phyloP scores from a whole-genome alignment of 495 filamentous ascomycete species.

The Neurospora discreta region DNA sequence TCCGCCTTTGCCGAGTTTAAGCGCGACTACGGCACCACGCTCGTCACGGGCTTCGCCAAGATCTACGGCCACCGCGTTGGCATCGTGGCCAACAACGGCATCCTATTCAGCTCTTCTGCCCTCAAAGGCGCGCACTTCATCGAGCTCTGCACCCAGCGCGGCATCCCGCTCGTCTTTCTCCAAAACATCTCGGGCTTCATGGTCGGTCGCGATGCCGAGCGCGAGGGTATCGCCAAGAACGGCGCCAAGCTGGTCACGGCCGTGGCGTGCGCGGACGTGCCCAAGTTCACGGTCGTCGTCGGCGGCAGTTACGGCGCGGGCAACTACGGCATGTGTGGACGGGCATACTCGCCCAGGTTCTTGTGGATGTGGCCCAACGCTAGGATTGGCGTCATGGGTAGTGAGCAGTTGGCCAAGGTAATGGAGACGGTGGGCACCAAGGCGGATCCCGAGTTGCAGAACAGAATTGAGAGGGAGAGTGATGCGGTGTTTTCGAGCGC shows the following conservation, averaged over 20 bases:
- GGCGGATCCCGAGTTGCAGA: slow-evolving; percentile 70
- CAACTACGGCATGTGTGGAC: slow-evolving; percentile 71
- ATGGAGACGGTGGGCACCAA: slow-evolving; percentile 90
- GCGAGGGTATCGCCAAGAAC: slow-evolving; percentile 94
- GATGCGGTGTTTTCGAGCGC: slow-evolving; percentile 81
- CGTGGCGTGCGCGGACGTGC: slow-evolving; percentile 88
- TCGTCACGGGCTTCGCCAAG: slow-evolving; percentile 84
- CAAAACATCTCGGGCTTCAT: slow-evolving; percentile 98
- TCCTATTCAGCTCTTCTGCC: slow-evolving; percentile 83
- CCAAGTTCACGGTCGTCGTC: slow-evolving; percentile 93
- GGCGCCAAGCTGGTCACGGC: slow-evolving; percentile 95
- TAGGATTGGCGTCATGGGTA: slow-evolving; percentile 90
- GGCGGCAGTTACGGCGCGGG: slow-evolving; percentile 77
- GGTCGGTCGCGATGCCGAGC: slow-evolving; percentile 88
- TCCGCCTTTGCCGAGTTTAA: slow-evolving; percentile 92
- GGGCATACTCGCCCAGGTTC: slow-evolving; percentile 82
- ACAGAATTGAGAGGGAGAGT: slow-evolving; percentile 81
- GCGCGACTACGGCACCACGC: slow-evolving; percentile 75
- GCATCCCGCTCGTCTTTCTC: slow-evolving; percentile 82
- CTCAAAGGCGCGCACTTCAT: slow-evolving; percentile 98
- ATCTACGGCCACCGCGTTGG: slow-evolving; percentile 90
- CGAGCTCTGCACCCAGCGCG: slow-evolving; percentile 85
- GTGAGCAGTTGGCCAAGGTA: slow-evolving; percentile 81
- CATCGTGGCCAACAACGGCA: slow-evolving; percentile 94
- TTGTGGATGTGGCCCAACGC: slow-evolving; percentile 98